A percentile compares a stretch with the other conserved stretches of the same genome.
These are phyloP conservation scores for Mallotus japonicus DNA, from an alignment of 441 rosid species.

Conservation along the genomic window DNA sequence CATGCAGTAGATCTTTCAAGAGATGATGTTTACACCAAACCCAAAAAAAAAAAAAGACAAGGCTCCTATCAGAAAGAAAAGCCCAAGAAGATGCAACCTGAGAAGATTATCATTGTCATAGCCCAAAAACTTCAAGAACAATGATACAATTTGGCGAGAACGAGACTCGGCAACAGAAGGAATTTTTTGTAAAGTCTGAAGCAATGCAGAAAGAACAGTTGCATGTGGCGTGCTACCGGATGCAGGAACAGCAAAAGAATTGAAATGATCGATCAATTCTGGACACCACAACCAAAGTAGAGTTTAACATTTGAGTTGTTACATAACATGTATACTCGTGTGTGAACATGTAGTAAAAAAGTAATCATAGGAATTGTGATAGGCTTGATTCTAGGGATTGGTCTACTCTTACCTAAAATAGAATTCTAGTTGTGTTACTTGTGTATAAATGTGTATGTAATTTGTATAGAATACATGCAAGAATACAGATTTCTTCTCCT, in stretches of 20 bases:
- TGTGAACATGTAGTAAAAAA: too few relatives aligned
- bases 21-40: not conserved
- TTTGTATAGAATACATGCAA: too few relatives aligned
- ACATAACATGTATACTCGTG: too few relatives aligned
- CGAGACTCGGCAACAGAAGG: slow-evolving; percentile 63
- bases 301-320: slow-evolving; percentile 22
- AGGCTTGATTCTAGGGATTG: too few relatives aligned
- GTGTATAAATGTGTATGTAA: too few relatives aligned
- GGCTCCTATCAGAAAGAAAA: slow-evolving; percentile 6
- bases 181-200: slow-evolving; percentile 71
- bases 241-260: slow-evolving; percentile 45
- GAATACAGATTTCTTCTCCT: too few relatives aligned
- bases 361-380: too few relatives aligned
- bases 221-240: slow-evolving; percentile 55
- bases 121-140: slow-evolving; percentile 81
- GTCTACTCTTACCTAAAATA: too few relatives aligned
- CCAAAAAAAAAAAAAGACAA: not conserved
- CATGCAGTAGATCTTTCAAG: not conserved
- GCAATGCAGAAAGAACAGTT: slow-evolving; percentile 57
- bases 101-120: slow-evolving; percentile 45
- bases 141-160: slow-evolving; percentile 66
- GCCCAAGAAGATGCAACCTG: slow-evolving; percentile 49
- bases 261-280: slow-evolving; percentile 63
- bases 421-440: too few relatives aligned
- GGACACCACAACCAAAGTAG: slow-evolving; percentile 34